Conservation (phyloP, 345 rosid genomes). For the Brassica rapa region DNA sequence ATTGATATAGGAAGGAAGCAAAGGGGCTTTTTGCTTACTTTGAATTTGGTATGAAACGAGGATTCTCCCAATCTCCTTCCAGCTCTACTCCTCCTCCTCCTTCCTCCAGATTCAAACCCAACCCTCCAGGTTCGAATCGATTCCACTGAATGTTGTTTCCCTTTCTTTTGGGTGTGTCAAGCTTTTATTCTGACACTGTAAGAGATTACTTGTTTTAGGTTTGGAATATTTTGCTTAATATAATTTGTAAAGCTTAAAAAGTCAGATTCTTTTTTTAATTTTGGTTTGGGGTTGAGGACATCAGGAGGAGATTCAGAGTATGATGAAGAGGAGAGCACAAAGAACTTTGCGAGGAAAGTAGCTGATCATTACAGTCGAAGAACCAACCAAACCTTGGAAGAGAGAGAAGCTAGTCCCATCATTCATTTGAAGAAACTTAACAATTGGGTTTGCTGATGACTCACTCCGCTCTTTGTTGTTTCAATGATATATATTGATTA, state of each 20-base stretch:
- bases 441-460: conserved; percentile 62
- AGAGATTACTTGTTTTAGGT: background rate
- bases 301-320: conserved; percentile 58
- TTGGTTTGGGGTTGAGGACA: background rate
- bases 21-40: background rate
- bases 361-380: conserved; percentile 95
- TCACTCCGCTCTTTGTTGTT: background rate
- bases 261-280: background rate
- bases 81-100: conserved; percentile 68
- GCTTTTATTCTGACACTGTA: background rate
- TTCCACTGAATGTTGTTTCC: background rate
- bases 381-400: conserved; percentile 89
- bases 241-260: background rate
- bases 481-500: background rate
- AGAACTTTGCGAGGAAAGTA: conserved; percentile 64
- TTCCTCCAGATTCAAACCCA: conserved; percentile 59
- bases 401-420: conserved; percentile 95
- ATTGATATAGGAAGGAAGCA: background rate
- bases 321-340: conserved; percentile 66
- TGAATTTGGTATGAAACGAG: conserved; percentile 63
- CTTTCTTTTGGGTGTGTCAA: background rate
- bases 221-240: background rate
- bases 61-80: conserved; percentile 59
- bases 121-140: conserved; percentile 56
- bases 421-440: conserved; percentile 92